phyloP scores from a whole-genome alignment of 305 asterid species.

The Solanum aculeatissimum region DNA sequence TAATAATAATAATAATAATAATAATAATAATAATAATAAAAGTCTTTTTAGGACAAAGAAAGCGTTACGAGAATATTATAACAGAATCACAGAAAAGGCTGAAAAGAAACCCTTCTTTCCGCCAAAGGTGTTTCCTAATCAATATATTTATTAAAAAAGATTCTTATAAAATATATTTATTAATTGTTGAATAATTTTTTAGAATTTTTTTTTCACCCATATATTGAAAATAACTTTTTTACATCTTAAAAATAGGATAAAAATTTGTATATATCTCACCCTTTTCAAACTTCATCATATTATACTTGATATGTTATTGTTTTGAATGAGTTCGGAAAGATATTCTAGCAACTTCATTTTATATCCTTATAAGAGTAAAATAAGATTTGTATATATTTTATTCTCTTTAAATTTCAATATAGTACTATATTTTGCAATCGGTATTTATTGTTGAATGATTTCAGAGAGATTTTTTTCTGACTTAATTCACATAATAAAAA shows the following conservation, averaged over 20 bases:
- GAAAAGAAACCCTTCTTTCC: neutral
- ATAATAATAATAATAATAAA: neutral
- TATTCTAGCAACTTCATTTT: too few relatives aligned
- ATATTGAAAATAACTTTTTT: too few relatives aligned
- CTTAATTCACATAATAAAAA: neutral
- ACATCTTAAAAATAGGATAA: too few relatives aligned
- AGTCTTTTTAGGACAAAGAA: neutral
- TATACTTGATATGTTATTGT: neutral
- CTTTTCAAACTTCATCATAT: accelerated
- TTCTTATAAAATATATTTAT: too few relatives aligned
- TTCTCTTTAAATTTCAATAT: neutral
- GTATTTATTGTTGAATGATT: neutral
- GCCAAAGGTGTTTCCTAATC: too few relatives aligned
- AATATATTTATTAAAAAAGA: too few relatives aligned
- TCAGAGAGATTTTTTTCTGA: neutral
- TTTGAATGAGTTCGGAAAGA: too few relatives aligned
- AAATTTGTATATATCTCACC: too few relatives aligned
- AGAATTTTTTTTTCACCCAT: too few relatives aligned
- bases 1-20: neutral
- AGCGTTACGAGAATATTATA: neutral
- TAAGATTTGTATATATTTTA: too few relatives aligned
- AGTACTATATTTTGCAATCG: accelerated
- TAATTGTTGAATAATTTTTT: too few relatives aligned
- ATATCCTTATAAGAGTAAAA: too few relatives aligned
- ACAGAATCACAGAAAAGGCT: neutral